Conservation (phyloP, 495 filamentous ascomycete species). For the Pyrenula massariospora region DNA sequence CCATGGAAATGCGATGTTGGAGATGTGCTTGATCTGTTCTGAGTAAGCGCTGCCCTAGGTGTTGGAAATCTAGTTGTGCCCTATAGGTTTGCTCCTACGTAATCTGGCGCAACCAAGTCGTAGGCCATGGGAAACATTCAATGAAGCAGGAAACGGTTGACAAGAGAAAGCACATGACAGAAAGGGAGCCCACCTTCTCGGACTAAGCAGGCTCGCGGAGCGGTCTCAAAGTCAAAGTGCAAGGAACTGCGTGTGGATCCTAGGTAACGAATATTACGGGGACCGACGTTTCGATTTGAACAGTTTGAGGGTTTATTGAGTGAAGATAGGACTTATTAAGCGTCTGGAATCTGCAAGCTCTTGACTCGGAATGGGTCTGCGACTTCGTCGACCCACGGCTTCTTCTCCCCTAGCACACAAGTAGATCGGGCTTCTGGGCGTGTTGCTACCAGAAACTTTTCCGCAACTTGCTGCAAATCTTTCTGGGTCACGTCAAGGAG, state of each 20-base stretch:
- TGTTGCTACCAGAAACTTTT: conserved; percentile 69
- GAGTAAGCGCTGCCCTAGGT: conserved; percentile 21
- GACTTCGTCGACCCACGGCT: conserved; percentile 54
- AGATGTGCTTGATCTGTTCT: conserved; percentile 31
- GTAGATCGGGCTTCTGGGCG: conserved; percentile 34
- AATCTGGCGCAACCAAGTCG: no score
- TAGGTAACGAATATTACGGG: no score
- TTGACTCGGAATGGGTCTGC: conserved; percentile 32
- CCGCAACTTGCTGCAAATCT: conserved; percentile 69
- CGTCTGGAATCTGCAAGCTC: conserved; percentile 26
- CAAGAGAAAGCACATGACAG: not conserved
- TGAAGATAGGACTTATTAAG: not conserved
- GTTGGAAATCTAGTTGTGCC: not conserved
- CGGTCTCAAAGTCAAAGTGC: no score
- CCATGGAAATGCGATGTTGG: conserved; percentile 20
- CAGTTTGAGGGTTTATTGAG: conserved; percentile 2
- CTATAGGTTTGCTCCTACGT: not conserved
- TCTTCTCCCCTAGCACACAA: conserved; percentile 75
- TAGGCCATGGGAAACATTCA: not conserved
- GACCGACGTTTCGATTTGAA: no score
- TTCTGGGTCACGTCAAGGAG: conserved; percentile 76
- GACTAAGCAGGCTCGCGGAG: not conserved
- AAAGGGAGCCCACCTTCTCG: not conserved
- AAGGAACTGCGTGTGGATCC: no score
- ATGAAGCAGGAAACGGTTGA: not conserved